Evolutionary conservation across 441 rosid genomes (phyloP), one percentile per base, ranked within the genome.

Genomic region (Dalechampia spathulata): DNA sequence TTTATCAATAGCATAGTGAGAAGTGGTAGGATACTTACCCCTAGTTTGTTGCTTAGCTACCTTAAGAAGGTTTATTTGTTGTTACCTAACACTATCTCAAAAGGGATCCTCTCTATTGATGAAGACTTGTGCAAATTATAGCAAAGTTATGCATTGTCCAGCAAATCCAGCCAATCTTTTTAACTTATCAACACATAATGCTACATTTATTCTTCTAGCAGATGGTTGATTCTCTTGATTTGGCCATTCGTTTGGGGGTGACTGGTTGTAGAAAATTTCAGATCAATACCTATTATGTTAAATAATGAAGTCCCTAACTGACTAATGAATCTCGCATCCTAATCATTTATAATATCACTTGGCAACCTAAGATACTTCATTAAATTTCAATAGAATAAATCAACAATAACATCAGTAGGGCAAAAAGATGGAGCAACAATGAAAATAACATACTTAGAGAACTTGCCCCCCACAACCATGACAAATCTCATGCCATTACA

Each of bases 381-480:
- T 16, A 47, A 7, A 47, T 47, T 47, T 0, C 4, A 13, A 11
- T 30, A 50, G 10, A 55, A 27, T 40, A 7, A 11, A 15, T 3
- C 2, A 3, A 8, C 4, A 3, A 8, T 8, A n/a, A n/a, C n/a
- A n/a, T n/a, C n/a, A n/a, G n/a, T n/a, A n/a, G n/a, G n/a, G n/a
- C n/a, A n/a, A n/a, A n/a, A n/a, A n/a, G n/a, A n/a, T n/a, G 34
- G 34, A 30, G 8, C 34, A 30, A 8, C 34, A 30, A 30, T 30
- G 34, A 30, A 30, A 20, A 6, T 15, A 57, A 0, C 42, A 21
- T 9, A 16, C 15, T 57, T 2, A 4, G n/a, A 1, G 0, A 7
- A n/a, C 7, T n/a, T 11, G 10, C 3, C 10, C 1, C 5, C 1
- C 1, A 7, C 2, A 2, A 12, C 22, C 4, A 3, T 0, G 0